Percentiles rank a stretch among this genome's conserved stretches.
Evolutionary conservation across 345 rosid species (phyloP).

Genomic region (Hibiscus mutabilis): DNA sequence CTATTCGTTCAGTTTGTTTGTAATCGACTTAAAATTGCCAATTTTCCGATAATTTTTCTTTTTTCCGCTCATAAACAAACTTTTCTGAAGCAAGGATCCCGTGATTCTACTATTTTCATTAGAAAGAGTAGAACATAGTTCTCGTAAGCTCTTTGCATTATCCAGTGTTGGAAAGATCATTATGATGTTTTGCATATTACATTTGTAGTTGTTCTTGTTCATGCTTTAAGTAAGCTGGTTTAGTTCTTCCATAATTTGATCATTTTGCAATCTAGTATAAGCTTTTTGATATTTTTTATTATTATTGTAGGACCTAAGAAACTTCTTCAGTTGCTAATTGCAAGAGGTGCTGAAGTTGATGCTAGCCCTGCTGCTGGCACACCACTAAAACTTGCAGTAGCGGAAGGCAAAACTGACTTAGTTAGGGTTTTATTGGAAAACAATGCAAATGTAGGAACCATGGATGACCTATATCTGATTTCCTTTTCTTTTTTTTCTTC

Average conservation of each 20-base stretch:
- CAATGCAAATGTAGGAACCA: constrained; percentile 21
- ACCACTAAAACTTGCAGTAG: constrained; percentile 15
- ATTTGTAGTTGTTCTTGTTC: not conserved
- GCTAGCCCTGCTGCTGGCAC: constrained; percentile 7
- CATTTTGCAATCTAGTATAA: not conserved
- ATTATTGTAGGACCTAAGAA: constrained; percentile 11
- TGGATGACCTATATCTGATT: not conserved
- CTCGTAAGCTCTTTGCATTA: not conserved
- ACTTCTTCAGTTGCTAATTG: constrained; percentile 9
- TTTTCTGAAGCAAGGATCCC: not conserved
- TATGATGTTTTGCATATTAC: not conserved
- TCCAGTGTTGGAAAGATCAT: not conserved
- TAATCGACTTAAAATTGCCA: not conserved
- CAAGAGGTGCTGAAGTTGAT: constrained; percentile 19
- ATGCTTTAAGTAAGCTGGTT: no score
- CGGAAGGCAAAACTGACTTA: not conserved
- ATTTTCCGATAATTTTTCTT: not conserved
- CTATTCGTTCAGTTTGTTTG: not conserved
- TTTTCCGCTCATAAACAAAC: not conserved
- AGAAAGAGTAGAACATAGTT: not conserved
- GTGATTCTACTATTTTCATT: not conserved
- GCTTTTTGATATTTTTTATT: not conserved
- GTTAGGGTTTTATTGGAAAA: constrained; percentile 18
- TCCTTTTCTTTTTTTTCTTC: not conserved
- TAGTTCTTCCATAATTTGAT: not conserved